Evolutionary conservation across 78 protist species (phyloP).

Genomic region (Dictyostelium capitatum): DNA sequence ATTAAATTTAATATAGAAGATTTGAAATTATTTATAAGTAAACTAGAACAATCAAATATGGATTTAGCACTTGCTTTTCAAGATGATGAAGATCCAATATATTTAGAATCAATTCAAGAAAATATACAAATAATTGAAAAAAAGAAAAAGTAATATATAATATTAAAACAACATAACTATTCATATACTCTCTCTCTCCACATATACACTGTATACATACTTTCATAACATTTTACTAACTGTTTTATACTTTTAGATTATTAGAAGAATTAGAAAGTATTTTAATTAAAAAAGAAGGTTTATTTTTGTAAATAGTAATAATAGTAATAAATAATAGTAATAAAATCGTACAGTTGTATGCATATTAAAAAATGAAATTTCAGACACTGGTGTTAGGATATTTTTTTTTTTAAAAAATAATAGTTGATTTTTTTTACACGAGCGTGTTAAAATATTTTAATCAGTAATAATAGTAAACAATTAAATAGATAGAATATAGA

Average conservation of each 20-base stretch:
- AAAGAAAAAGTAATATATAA: slow-evolving; percentile 11
- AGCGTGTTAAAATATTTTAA: no score
- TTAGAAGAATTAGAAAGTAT: neutral
- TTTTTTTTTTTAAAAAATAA: neutral
- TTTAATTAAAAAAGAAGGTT: slow-evolving; percentile 6
- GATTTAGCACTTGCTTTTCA: slow-evolving; percentile 43
- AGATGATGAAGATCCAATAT: slow-evolving; percentile 57
- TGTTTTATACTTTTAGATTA: neutral
- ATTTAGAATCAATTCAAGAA: slow-evolving; percentile 43
- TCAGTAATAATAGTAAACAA: neutral
- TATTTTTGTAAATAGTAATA: neutral
- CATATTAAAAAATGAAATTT: neutral
- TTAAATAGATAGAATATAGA: no score
- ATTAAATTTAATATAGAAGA: slow-evolving; percentile 35
- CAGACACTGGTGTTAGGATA: neutral
- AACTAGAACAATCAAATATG: slow-evolving; percentile 55
- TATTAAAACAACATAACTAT: no score
- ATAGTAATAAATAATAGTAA: no score
- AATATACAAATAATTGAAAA: slow-evolving; percentile 39
- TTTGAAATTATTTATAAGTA: slow-evolving; percentile 5
- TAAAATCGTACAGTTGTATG: no score
- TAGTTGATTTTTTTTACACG: neutral
- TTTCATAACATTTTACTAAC: no score
- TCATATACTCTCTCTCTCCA: no score
- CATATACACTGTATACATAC: no score